Conservation (phyloP, 768 basidiomycete species). For the Leccinellum albellum region DNA sequence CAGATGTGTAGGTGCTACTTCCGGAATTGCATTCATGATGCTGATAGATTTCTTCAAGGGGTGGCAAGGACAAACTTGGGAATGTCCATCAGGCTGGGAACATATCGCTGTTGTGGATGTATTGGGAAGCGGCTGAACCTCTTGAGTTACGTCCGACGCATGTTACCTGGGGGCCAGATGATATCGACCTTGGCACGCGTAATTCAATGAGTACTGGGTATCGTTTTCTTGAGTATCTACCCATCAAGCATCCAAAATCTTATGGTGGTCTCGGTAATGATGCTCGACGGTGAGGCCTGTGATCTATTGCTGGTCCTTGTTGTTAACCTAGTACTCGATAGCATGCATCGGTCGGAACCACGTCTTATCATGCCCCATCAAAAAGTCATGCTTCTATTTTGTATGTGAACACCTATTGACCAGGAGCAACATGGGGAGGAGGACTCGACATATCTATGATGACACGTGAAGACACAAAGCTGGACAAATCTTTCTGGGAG, state of each 20-base stretch:
- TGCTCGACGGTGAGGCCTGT: background rate
- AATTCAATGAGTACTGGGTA: conserved; percentile 11
- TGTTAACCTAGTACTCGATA: background rate
- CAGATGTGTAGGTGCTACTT: background rate
- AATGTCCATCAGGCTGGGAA: background rate
- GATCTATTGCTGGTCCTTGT: background rate
- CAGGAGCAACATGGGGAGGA: too few relatives aligned
- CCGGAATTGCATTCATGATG: background rate
- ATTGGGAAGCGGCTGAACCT: background rate
- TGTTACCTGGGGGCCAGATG: conserved; percentile 13
- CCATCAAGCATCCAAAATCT: conserved; percentile 11
- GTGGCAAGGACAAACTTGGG: conserved; percentile 7
- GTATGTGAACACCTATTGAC: too few relatives aligned
- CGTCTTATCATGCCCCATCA: background rate
- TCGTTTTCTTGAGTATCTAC: conserved; percentile 2
- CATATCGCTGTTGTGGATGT: background rate
- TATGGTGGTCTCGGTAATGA: background rate
- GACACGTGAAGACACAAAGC: too few relatives aligned
- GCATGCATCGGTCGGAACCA: background rate
- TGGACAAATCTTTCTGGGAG: too few relatives aligned
- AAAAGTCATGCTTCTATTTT: too few relatives aligned
- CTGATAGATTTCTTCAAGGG: conserved; percentile 1
- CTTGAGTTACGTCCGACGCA: conserved; percentile 12
- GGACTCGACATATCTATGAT: too few relatives aligned
- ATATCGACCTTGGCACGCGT: conserved; percentile 11